Base-by-base conservation (phyloP, 1,139 yeast genomes). In the Oligophagozyma castellii region DNA sequence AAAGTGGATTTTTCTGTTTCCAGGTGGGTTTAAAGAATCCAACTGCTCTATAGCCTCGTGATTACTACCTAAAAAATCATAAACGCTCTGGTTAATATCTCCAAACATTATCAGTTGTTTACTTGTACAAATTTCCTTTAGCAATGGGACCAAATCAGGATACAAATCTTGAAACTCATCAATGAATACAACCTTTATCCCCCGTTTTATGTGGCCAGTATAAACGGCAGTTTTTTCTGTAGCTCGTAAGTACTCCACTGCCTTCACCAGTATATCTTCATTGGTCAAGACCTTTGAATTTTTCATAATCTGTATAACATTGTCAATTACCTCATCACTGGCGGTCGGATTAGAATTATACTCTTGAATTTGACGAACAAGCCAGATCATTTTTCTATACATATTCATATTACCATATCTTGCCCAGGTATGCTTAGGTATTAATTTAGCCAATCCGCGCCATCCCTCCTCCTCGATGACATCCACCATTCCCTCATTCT, bases 121-220 rank as follows among this genome's bases (percentile, higher is more conserved):
- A 1, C 43, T 39, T 4, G 35, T 36, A 0, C 59, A 37, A 1
- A 75, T 47, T 2, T 49, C 43, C 26, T 54, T 46, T 3, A 76
- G 50, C 4, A 78, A 48, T 8, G 59, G 56, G 26, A 68, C 46
- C 15, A 76, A 56, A n/a, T 58, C 59, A 0, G 64, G 62, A 37
- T 72, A 67, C 51, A 76, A 61, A 50, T 79, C 93, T 47, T 79
- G 92, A 44, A 73, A 74, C 50, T 79, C 93, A 51, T 79, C 93
- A 8, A 78, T 71, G 0, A 79, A 50, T 0, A 77, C 58, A 3
- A 58, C 55, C 27, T 58, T 57, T 34, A 51, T 51, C 3, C 42
- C 35, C 2, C 40, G 22, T 4, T 38, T 37, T 4, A 43, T 14
- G 16, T 30, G 31, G 4, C 20, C 16, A 2, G 46, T 39, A 15